phyloP scores from a whole-genome alignment of 345 rosid genomes.

The Acer negundo region DNA sequence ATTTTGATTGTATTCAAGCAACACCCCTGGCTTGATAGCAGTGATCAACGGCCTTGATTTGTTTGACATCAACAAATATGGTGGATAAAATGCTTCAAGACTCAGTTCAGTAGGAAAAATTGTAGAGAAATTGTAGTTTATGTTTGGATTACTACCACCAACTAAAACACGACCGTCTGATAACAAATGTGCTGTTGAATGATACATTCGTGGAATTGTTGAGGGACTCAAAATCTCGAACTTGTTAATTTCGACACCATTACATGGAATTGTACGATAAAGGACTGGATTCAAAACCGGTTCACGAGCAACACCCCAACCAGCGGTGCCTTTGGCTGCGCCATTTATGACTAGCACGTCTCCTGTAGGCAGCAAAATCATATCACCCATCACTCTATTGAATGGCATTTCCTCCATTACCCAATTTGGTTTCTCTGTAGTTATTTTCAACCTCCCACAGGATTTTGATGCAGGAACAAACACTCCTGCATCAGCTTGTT shows the following conservation, averaged over 20 bases:
- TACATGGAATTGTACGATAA: conserved; percentile 8
- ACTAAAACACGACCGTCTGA: conserved; percentile 47
- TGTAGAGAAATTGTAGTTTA: conserved; percentile 32
- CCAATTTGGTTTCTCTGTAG: conserved; percentile 25
- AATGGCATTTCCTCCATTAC: conserved; percentile 52
- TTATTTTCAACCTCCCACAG: conserved; percentile 35
- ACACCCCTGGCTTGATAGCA: conserved; percentile 12
- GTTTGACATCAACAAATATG: conserved; percentile 30
- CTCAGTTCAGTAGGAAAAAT: conserved; percentile 44
- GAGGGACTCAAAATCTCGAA: conserved; percentile 36
- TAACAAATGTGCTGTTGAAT: conserved; percentile 43
- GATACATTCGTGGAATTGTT: conserved; percentile 43
- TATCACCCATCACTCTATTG: conserved; percentile 49
- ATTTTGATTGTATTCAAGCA: conserved; percentile 26
- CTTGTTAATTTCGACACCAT: conserved; percentile 13
- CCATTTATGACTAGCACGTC: conserved; percentile 47
- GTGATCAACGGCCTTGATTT: conserved; percentile 30
- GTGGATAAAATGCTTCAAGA: conserved; percentile 48
- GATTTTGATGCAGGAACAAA: conserved; percentile 23
- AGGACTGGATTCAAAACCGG: conserved; percentile 28
- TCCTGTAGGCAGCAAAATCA: conserved; percentile 53
- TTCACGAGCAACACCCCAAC: conserved; percentile 25
- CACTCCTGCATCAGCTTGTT: conserved; percentile 12
- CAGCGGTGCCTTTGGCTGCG: conserved; percentile 38
- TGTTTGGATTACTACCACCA: conserved; percentile 50